Evolutionary conservation across 78 protist genomes (phyloP), one percentile per base, ranked within the genome.

Genomic region (Dictyostelium purpureum): DNA sequence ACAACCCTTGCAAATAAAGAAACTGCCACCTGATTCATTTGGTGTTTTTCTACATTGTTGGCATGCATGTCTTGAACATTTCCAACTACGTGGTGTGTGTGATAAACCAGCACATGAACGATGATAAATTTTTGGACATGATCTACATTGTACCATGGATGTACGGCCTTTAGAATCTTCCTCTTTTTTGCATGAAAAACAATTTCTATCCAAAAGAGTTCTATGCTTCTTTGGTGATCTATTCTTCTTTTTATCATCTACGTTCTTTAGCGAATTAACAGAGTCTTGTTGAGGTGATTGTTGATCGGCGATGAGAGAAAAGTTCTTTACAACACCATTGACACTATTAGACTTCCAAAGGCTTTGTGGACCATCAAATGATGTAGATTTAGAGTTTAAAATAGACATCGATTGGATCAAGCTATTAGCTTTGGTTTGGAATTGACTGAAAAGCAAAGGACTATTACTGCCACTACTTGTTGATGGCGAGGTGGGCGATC

Each of bases 71-170:
- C 92, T 59, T 18, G 74, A 54, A 61, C 92, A 85, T 57, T 85
- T 85, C 92, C 92, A 85, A 38, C 82, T 73, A 43, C 92, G 37
- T 37, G 92, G 92, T 10, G 92, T 85, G 33, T 73, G 80, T 2
- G 80, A n/a, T 2, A 85, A 67, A 28, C 82, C 83, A 4, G 82
- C 92, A 59, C 92, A 85, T 56, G 92, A 73, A 11, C 92, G 4
- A 73, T 85, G 92, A n/a, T 73, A 85, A 10, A 73, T 59, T 45
- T 74, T 73, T 38, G 92, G 92, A 74, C 92, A 85, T 11, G 92
- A 85, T 74, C 92, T 35, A 59, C 92, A 85, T 47, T 85, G 92
- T 3, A 85, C 92, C 56, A 85, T 66, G 5, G 83, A 59, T 0
- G 92, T 85, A n/a, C 82, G 43, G 11, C 92, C 92, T 35, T 85